Conservation (phyloP, 2,329 filamentous ascomycete species). For the Cordyceps fumosorosea region DNA sequence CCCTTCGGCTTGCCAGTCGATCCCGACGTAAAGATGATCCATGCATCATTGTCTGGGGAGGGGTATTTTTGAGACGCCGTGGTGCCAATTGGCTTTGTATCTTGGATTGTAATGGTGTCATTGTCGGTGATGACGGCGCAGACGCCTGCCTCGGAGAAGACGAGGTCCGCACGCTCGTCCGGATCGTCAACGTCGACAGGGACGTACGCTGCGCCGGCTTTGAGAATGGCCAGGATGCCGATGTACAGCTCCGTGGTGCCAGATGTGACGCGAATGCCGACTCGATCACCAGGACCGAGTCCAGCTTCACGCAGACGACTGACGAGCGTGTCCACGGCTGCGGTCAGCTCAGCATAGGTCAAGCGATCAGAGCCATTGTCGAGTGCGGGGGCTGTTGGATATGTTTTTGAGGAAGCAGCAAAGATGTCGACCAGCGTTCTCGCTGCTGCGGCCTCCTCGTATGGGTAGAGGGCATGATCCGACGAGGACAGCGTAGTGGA, state of each 20-base stretch:
- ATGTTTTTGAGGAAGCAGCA: slow-evolving; percentile 7
- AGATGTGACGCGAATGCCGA: slow-evolving; percentile 18
- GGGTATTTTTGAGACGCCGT: slow-evolving; percentile 3
- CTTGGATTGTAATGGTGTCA: slow-evolving; percentile 13
- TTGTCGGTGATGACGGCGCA: slow-evolving; percentile 16
- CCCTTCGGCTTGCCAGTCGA: slow-evolving; percentile 19
- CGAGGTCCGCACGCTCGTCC: slow-evolving; percentile 17
- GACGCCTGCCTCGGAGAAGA: slow-evolving; percentile 17
- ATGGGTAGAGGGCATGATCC: neutral
- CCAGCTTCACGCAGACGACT: slow-evolving; percentile 12
- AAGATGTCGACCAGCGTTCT: slow-evolving; percentile 19
- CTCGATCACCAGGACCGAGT: slow-evolving; percentile 16
- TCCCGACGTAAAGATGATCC: slow-evolving; percentile 21
- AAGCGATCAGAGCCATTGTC: slow-evolving; percentile 15
- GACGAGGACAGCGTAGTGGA: neutral
- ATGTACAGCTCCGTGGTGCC: slow-evolving; percentile 18
- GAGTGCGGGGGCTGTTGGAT: slow-evolving; percentile 15
- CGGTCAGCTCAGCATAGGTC: slow-evolving; percentile 13
- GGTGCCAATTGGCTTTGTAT: neutral
- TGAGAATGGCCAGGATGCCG: slow-evolving; percentile 17
- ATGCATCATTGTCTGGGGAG: slow-evolving; percentile 16
- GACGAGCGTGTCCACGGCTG: slow-evolving; percentile 6
- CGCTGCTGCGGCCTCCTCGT: neutral
- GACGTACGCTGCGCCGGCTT: slow-evolving; percentile 18
- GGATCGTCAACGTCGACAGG: slow-evolving; percentile 20